Conservation (phyloP, 805 yeast species). For the Schizosaccharomyces cryophilus region DNA sequence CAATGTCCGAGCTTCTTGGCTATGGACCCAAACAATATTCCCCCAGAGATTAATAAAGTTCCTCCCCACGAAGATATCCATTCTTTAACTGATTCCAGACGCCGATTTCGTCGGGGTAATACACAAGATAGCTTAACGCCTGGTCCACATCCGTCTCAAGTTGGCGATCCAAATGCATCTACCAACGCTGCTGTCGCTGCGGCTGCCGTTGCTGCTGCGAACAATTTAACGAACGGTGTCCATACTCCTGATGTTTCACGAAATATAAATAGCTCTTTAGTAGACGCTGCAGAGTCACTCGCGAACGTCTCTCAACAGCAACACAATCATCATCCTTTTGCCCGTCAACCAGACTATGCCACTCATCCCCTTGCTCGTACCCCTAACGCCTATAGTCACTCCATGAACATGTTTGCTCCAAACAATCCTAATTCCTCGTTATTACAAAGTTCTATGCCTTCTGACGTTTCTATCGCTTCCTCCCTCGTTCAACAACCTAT, state of each 20-base stretch:
- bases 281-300: background rate
- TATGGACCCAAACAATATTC: background rate
- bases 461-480: background rate
- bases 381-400: background rate
- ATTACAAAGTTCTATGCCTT: background rate
- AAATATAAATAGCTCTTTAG: background rate
- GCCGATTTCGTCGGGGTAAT: background rate
- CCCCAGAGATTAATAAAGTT: conserved; percentile 1
- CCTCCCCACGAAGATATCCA: background rate
- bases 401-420: background rate
- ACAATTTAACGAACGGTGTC: background rate
- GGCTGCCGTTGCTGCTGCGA: background rate
- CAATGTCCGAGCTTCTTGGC: conserved; percentile 1
- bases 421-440: background rate
- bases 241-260: background rate
- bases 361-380: background rate
- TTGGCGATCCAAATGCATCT: background rate
- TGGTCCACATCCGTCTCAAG: background rate
- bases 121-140: background rate
- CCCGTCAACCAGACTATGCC: background rate
- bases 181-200: background rate
- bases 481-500: background rate
- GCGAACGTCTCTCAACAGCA: background rate
- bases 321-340: background rate
- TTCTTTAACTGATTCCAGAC: background rate